These are phyloP conservation scores for Verticillium nonalfalfae DNA, from an alignment of 2,329 filamentous ascomycete species.

Conservation along the genomic window DNA sequence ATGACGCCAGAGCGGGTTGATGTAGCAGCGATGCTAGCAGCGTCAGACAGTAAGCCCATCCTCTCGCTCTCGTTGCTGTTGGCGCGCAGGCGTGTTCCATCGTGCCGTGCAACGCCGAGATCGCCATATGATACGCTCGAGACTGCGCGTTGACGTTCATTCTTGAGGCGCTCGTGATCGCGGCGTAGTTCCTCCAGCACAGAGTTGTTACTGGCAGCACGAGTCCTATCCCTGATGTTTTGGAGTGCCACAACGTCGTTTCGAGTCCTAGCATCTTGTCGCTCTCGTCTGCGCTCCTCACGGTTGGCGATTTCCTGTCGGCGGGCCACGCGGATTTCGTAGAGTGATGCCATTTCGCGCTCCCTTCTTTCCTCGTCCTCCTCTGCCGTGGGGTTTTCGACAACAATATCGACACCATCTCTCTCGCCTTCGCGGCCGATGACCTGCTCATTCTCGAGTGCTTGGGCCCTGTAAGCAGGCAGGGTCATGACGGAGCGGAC, in stretches of 20 bases:
- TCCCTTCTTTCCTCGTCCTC: constrained; percentile 75
- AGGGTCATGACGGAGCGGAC: constrained; percentile 92
- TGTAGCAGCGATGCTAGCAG: constrained; percentile 52
- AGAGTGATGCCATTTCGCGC: constrained; percentile 86
- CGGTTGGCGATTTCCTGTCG: constrained; percentile 70
- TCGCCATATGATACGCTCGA: constrained; percentile 73
- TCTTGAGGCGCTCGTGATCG: constrained; percentile 50
- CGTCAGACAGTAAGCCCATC: constrained; percentile 63
- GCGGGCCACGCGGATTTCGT: constrained; percentile 78
- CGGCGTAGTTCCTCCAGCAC: constrained; percentile 53
- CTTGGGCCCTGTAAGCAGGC: constrained; percentile 71
- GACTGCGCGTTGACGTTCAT: constrained; percentile 58
- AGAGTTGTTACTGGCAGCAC: constrained; percentile 39
- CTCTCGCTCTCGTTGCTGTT: constrained; percentile 69
- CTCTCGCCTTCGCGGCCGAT: constrained; percentile 86
- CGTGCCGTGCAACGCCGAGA: constrained; percentile 68
- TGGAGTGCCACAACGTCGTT: constrained; percentile 67
- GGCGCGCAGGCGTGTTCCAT: constrained; percentile 68
- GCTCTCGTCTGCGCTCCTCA: constrained; percentile 64
- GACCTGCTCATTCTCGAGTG: constrained; percentile 71
- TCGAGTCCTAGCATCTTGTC: constrained; percentile 64
- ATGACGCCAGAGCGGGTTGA: constrained; percentile 26
- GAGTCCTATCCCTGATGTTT: constrained; percentile 53
- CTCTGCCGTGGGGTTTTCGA: constrained; percentile 77
- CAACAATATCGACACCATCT: constrained; percentile 81